These are phyloP conservation scores for Nitzschia sp. DNA, from an alignment of 108 stramenopile species.

Conservation along the genomic window DNA sequence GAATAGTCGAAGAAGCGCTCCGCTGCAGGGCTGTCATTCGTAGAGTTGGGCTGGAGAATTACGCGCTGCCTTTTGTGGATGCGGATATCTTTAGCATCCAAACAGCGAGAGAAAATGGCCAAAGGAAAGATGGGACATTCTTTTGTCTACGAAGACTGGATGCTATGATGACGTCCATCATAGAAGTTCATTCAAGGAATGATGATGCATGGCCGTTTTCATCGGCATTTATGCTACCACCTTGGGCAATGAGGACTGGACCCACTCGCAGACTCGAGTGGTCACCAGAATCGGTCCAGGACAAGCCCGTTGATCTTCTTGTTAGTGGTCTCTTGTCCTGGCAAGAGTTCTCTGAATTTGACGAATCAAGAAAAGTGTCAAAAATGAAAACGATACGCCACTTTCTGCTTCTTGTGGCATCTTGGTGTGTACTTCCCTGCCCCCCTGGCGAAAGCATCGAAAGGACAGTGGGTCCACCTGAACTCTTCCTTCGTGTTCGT, in stretches of 20 bases:
- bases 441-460: not conserved
- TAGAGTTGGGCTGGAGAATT: slow-evolving; percentile 42
- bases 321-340: slow-evolving; percentile 14
- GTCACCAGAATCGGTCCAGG: slow-evolving; percentile 30
- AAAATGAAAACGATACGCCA: slow-evolving; percentile 9
- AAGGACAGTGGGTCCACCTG: slow-evolving; percentile 19
- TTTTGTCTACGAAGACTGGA: slow-evolving; percentile 47
- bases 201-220: slow-evolving; percentile 5
- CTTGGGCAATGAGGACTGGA: not conserved
- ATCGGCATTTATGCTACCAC: not conserved
- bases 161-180: slow-evolving; percentile 39
- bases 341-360: not conserved
- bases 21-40: slow-evolving; percentile 44
- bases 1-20: slow-evolving; percentile 28
- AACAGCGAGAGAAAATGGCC: not conserved
- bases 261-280: slow-evolving; percentile 20
- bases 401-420: slow-evolving; percentile 28
- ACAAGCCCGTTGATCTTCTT: slow-evolving; percentile 29
- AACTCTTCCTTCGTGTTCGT: slow-evolving; percentile 5
- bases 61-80: slow-evolving; percentile 28
- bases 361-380: not conserved
- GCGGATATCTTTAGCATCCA: not conserved
- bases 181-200: slow-evolving; percentile 7
- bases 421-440: slow-evolving; percentile 29
- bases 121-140: not conserved